A percentile compares a stretch with the other conserved stretches of the same genome.
phyloP scores from a whole-genome alignment of 1,284 basidiomycete species.

The Flammula alnicola region DNA sequence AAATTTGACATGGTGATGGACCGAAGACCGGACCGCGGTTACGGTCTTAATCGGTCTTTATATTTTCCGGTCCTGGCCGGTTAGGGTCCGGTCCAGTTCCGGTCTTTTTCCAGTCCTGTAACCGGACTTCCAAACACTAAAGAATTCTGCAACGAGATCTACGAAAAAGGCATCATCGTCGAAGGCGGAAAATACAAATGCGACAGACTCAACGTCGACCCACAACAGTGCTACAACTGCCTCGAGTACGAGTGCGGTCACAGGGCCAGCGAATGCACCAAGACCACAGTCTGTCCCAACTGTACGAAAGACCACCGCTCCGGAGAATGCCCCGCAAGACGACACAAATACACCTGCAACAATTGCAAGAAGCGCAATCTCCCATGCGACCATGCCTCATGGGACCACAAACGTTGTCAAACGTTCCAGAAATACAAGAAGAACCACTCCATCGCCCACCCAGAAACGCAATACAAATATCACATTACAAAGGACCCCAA shows the following conservation, averaged over 20 bases:
- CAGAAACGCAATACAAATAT: too few relatives aligned
- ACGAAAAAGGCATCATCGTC: conserved; percentile 7
- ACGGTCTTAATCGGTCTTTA: too few relatives aligned
- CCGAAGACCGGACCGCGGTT: too few relatives aligned
- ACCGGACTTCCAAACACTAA: too few relatives aligned
- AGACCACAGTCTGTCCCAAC: conserved; percentile 10
- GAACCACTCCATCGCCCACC: too few relatives aligned
- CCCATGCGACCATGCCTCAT: conserved; percentile 2
- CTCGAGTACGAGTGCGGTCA: background rate
- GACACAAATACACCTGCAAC: background rate
- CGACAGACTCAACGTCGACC: conserved; percentile 14
- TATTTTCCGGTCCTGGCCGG: too few relatives aligned
- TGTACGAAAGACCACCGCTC: conserved; percentile 9
- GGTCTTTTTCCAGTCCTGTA: too few relatives aligned
- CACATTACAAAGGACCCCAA: too few relatives aligned
- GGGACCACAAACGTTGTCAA: conserved; percentile 9
- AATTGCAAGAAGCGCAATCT: too few relatives aligned
- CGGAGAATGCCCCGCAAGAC: background rate
- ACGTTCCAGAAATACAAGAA: background rate
- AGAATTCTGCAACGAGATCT: conserved; percentile 1
- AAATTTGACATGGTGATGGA: too few relatives aligned
- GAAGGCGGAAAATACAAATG: conserved; percentile 2
- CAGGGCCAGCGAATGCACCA: conserved; percentile 1
- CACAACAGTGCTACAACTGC: conserved; percentile 13
- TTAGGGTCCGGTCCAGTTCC: too few relatives aligned